Conservation (phyloP, 495 filamentous ascomycete species). For the Penicillium angulare region DNA sequence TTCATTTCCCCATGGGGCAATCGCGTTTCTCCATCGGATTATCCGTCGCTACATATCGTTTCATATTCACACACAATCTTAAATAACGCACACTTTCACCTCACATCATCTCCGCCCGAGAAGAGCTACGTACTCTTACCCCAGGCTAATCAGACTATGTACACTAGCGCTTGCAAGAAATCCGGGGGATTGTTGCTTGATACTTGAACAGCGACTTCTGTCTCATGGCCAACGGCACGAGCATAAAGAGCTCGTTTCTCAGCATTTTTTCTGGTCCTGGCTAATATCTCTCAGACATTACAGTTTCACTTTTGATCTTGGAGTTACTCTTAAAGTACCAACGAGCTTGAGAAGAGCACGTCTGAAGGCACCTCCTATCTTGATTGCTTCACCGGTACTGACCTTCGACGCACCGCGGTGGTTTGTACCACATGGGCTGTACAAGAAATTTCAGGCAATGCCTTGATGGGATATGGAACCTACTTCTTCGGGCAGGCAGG, state of each 20-base stretch:
- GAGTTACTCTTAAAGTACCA: constrained; percentile 73
- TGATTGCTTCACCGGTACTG: constrained; percentile 72
- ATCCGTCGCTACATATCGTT: not conserved
- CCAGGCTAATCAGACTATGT: not conserved
- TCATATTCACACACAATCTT: not conserved
- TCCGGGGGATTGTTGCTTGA: constrained; percentile 1
- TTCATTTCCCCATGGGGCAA: not conserved
- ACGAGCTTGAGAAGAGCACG: constrained; percentile 65
- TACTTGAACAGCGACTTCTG: not conserved
- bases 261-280: too few species aligned
- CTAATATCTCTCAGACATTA: too few species aligned
- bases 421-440: constrained; percentile 56
- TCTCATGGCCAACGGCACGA: not conserved
- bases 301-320: too few species aligned
- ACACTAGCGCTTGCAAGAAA: not conserved
- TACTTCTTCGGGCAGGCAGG: constrained; percentile 67
- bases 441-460: constrained; percentile 3
- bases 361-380: constrained; percentile 59
- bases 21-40: not conserved
- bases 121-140: not conserved
- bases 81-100: not conserved
- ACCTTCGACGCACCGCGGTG: constrained; percentile 71
- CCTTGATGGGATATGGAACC: constrained; percentile 50
- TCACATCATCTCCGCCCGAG: constrained; percentile 1
- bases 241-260: not conserved